Conservation (phyloP, 2,329 filamentous ascomycete species). For the Moelleriella libera region DNA sequence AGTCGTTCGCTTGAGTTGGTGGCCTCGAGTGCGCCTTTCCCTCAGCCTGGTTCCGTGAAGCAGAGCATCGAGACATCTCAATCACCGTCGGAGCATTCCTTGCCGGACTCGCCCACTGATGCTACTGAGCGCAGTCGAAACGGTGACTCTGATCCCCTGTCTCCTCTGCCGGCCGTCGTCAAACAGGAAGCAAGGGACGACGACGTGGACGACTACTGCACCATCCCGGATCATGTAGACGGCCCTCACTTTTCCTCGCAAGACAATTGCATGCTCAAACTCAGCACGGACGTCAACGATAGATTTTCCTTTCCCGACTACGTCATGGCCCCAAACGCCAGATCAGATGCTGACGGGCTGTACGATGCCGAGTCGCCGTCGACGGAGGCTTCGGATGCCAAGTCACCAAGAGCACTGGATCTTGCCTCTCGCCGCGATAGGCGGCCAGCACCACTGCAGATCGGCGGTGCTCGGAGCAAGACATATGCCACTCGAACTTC, state of each 20-base stretch:
- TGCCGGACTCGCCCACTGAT: conserved; percentile 11
- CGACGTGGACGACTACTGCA: conserved; percentile 4
- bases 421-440: conserved; percentile 38
- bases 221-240: conserved; percentile 6
- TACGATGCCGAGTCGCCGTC: not conserved
- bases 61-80: conserved; percentile 4
- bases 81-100: conserved; percentile 8
- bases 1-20: conserved; percentile 21
- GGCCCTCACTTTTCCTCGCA: conserved; percentile 7
- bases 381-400: conserved; percentile 16
- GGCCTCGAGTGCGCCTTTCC: conserved; percentile 26
- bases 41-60: conserved; percentile 12
- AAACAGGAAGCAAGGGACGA: conserved; percentile 2
- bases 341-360: not conserved
- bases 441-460: conserved; percentile 29
- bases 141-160: conserved; percentile 11
- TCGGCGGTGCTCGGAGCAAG: conserved; percentile 28
- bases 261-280: conserved; percentile 4
- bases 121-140: conserved; percentile 11
- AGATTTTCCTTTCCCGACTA: conserved; percentile 3
- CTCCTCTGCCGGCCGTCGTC: conserved; percentile 2
- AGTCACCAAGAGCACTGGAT: conserved; percentile 35
- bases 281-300: conserved; percentile 1
- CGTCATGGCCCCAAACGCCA: not conserved
- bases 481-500: conserved; percentile 30